Conservation (phyloP, 345 rosid species). For the Salix viminalis region DNA sequence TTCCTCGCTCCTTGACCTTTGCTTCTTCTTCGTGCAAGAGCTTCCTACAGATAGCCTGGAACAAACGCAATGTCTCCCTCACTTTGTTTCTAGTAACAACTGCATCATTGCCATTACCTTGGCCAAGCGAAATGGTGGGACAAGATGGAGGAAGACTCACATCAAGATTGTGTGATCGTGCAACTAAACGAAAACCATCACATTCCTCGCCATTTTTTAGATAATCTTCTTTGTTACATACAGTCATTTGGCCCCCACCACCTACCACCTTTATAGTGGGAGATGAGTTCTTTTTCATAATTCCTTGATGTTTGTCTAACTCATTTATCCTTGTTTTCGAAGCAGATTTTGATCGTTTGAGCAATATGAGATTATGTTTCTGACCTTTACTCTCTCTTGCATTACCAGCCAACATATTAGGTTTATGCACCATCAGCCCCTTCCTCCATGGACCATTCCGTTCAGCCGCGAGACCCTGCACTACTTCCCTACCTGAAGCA, state of each 20-base stretch:
- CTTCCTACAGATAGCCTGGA: slow-evolving; percentile 62
- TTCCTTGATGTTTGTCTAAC: slow-evolving; percentile 19
- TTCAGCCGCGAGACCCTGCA: slow-evolving; percentile 36
- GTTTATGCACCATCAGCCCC: slow-evolving; percentile 11
- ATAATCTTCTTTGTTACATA: slow-evolving; percentile 6
- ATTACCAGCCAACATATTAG: slow-evolving; percentile 10
- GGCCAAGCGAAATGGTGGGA: slow-evolving; percentile 19
- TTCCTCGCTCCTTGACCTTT: slow-evolving; percentile 24
- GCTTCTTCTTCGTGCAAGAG: slow-evolving; percentile 74
- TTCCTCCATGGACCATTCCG: slow-evolving; percentile 22
- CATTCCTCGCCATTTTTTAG: slow-evolving; percentile 12
- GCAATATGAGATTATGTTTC: slow-evolving; percentile 16
- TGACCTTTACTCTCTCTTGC: slow-evolving; percentile 30
- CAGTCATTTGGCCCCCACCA: slow-evolving; percentile 8
- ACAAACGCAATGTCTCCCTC: slow-evolving; percentile 71
- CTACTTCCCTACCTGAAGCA: slow-evolving; percentile 14
- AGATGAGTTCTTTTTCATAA: slow-evolving; percentile 14
- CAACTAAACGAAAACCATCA: slow-evolving; percentile 13
- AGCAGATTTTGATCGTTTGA: slow-evolving; percentile 15
- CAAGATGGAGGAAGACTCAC: slow-evolving; percentile 53
- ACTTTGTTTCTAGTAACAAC: slow-evolving; percentile 49
- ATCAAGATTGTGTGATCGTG: slow-evolving; percentile 12
- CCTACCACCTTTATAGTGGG: slow-evolving; percentile 6
- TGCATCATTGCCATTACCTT: slow-evolving; percentile 22
- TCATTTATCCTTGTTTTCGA: slow-evolving; percentile 6